phyloP scores from a whole-genome alignment of 2,329 filamentous ascomycete genomes.

The Alternaria atra region DNA sequence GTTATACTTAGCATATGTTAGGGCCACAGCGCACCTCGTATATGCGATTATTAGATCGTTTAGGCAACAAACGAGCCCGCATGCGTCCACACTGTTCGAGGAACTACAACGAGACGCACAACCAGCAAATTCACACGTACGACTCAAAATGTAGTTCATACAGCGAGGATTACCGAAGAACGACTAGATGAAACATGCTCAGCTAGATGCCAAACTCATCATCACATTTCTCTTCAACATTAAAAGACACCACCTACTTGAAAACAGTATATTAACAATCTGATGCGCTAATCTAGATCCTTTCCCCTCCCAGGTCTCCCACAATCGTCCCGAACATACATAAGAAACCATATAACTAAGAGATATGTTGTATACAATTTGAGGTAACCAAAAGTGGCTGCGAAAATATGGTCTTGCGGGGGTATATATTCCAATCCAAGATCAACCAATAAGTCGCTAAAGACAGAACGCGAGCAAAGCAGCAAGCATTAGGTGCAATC shows the following conservation, averaged over 20 bases:
- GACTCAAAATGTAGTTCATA: too few relatives aligned
- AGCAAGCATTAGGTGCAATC: conserved; percentile 29
- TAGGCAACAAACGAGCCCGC: too few relatives aligned
- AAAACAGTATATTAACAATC: conserved; percentile 1
- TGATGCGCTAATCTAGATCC: background rate
- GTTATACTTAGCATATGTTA: too few relatives aligned
- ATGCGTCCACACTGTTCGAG: too few relatives aligned
- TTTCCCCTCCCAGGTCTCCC: background rate
- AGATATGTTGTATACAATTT: conserved; percentile 1
- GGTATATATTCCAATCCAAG: conserved; percentile 7
- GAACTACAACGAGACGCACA: too few relatives aligned
- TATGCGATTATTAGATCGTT: too few relatives aligned
- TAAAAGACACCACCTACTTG: background rate
- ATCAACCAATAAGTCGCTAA: background rate
- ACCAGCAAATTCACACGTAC: too few relatives aligned
- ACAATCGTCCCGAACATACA: background rate
- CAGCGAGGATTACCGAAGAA: too few relatives aligned
- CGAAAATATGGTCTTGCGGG: conserved; percentile 3
- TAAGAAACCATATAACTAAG: conserved; percentile 1
- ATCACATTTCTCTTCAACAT: too few relatives aligned
- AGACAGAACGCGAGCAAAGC: background rate
- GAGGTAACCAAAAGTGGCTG: background rate
- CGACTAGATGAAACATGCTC: too few relatives aligned
- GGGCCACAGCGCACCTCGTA: too few relatives aligned
- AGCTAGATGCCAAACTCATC: too few relatives aligned